A percentile compares a stretch with the other conserved stretches of the same genome.
Evolutionary conservation across 345 rosid genomes (phyloP).

Genomic region (Syzygium grande): DNA sequence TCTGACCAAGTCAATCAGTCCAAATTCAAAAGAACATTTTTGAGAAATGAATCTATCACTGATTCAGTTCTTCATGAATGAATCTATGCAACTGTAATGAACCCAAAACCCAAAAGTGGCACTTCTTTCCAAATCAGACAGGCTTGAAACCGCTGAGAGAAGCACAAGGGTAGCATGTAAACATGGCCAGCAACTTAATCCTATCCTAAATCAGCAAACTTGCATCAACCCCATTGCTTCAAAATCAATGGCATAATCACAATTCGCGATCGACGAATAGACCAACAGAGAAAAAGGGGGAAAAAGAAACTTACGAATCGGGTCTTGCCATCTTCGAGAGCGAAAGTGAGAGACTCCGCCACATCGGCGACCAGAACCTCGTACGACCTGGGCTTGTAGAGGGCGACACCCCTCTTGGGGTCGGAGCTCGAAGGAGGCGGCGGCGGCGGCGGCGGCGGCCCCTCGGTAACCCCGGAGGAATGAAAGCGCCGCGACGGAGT

Average conservation of each 20-base stretch:
- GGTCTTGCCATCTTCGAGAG: conserved; percentile 65
- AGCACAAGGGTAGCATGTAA: background rate
- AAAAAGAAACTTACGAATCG: conserved; percentile 52
- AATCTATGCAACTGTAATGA: background rate
- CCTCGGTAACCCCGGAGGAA: too few relatives aligned
- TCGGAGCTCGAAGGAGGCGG: conserved; percentile 15
- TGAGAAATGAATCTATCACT: background rate
- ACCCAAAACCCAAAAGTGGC: background rate
- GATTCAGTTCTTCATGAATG: background rate
- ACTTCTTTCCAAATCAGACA: background rate
- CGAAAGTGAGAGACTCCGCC: conserved; percentile 61
- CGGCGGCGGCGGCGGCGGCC: conserved; percentile 3
- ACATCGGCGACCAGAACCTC: conserved; percentile 75
- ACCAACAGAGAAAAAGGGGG: background rate
- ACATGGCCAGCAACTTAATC: background rate
- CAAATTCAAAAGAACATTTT: too few relatives aligned
- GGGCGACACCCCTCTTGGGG: conserved; percentile 55
- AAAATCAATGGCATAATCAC: background rate
- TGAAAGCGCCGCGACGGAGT: too few relatives aligned
- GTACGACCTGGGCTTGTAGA: conserved; percentile 87
- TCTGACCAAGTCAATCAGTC: background rate
- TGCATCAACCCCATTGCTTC: background rate
- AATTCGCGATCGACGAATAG: background rate
- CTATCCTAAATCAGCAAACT: background rate
- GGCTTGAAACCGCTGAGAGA: background rate